phyloP scores from a whole-genome alignment of 2,329 filamentous ascomycete genomes.

The Talaromyces sp. region DNA sequence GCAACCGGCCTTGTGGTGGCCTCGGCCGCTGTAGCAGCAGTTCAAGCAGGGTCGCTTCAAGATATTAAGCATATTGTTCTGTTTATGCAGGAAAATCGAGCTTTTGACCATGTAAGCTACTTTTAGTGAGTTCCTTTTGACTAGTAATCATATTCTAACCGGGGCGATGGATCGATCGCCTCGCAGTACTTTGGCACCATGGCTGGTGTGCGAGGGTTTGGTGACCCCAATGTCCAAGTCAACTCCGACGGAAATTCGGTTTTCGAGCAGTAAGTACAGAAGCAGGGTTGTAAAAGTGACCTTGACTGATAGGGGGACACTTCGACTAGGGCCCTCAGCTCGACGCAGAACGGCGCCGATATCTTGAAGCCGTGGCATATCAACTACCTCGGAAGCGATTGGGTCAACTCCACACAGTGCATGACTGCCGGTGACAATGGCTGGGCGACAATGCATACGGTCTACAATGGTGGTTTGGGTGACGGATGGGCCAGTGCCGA shows the following conservation, averaged over 20 bases:
- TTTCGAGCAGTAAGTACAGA: conserved; percentile 42
- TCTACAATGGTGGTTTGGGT: not conserved
- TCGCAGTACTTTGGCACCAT: conserved; percentile 51
- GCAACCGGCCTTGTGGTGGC: not conserved
- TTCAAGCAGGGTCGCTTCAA: conserved; percentile 36
- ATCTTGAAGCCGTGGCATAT: conserved; percentile 52
- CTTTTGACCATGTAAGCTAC: conserved; percentile 30
- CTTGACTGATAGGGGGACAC: conserved; percentile 31
- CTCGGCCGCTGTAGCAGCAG: conserved; percentile 3
- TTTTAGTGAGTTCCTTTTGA: not conserved
- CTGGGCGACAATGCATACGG: not conserved
- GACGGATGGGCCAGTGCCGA: not conserved
- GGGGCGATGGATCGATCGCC: not conserved
- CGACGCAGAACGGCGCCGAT: conserved; percentile 31
- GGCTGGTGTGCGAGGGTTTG: conserved; percentile 52
- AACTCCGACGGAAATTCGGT: conserved; percentile 42
- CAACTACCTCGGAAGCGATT: conserved; percentile 45
- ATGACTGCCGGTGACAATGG: not conserved
- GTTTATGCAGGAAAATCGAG: conserved; percentile 52
- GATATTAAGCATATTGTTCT: conserved; percentile 55
- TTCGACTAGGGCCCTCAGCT: not conserved
- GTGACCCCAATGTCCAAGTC: conserved; percentile 51
- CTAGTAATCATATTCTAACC: not conserved
- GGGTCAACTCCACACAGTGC: not conserved
- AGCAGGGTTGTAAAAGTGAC: not conserved